Evolutionary conservation across 2,329 filamentous ascomycete species (phyloP).

Genomic region (Ceratocystis alfenasii): DNA sequence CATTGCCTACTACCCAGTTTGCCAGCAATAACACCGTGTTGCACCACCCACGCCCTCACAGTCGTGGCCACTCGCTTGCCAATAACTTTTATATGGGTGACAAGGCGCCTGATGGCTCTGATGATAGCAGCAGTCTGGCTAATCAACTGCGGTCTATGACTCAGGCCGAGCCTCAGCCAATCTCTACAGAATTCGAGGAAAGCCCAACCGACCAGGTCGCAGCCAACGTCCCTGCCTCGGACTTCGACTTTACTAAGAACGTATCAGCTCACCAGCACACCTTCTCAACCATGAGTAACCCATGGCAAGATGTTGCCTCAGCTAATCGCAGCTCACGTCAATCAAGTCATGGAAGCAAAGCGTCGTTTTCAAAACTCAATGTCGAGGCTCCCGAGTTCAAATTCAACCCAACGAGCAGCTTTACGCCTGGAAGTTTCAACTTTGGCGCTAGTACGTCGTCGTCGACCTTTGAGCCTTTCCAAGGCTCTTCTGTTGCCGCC

Average conservation of each 20-base stretch:
- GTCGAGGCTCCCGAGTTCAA: slow-evolving; percentile 83
- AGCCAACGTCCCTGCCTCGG: slow-evolving; percentile 52
- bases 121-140: slow-evolving; percentile 30
- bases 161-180: slow-evolving; percentile 32
- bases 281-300: slow-evolving; percentile 45
- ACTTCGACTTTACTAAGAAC: slow-evolving; percentile 37
- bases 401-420: slow-evolving; percentile 48
- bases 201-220: slow-evolving; percentile 46
- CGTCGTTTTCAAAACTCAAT: slow-evolving; percentile 69
- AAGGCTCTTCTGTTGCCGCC: slow-evolving; percentile 30
- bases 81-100: slow-evolving; percentile 51
- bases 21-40: slow-evolving; percentile 42
- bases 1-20: slow-evolving; percentile 36
- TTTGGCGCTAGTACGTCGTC: slow-evolving; percentile 31
- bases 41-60: slow-evolving; percentile 64
- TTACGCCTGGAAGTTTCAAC: slow-evolving; percentile 37
- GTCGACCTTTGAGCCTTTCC: slow-evolving; percentile 40
- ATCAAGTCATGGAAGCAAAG: slow-evolving; percentile 53
- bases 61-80: slow-evolving; percentile 57
- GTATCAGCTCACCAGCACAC: slow-evolving; percentile 42
- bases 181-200: slow-evolving; percentile 52
- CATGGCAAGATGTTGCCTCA: slow-evolving; percentile 46
- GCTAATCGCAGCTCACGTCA: slow-evolving; percentile 30
- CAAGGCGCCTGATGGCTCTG: slow-evolving; percentile 32
- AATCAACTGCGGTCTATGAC: slow-evolving; percentile 33